Evolutionary conservation across 176 grass and related monocot genomes (phyloP).

Genomic region (Neostapfia colusana): DNA sequence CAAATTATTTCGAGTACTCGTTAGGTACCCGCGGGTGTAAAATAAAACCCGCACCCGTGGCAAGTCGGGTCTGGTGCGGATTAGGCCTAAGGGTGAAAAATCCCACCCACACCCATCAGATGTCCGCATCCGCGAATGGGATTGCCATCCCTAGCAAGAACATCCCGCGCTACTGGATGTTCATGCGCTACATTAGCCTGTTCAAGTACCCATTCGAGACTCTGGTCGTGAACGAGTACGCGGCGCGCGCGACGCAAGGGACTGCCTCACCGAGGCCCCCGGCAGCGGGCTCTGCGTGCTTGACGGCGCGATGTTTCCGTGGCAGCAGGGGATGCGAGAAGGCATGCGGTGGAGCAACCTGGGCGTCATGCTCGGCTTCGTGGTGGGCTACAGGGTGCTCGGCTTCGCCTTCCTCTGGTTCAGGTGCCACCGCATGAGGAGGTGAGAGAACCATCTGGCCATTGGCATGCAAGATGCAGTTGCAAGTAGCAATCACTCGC

Average conservation of each 20-base stretch:
- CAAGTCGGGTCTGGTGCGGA: no score
- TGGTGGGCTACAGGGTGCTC: conserved; percentile 77
- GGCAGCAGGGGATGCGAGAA: conserved; percentile 75
- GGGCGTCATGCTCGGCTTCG: conserved; percentile 74
- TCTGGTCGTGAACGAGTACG: conserved; percentile 81
- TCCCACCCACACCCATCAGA: no score
- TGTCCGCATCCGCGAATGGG: no score
- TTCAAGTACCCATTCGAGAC: conserved; percentile 99
- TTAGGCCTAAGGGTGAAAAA: no score
- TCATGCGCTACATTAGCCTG: conserved; percentile 93
- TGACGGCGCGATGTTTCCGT: conserved; percentile 59
- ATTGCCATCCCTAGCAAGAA: no score
- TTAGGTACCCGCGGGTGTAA: no score
- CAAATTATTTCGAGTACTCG: no score
- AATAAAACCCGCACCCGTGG: no score
- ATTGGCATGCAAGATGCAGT: conserved; percentile 23
- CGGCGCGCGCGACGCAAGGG: conserved; percentile 47
- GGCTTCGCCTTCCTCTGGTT: conserved; percentile 78
- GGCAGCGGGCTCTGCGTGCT: conserved; percentile 46
- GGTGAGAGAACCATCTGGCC: conserved; percentile 4
- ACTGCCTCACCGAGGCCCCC: conserved; percentile 55
- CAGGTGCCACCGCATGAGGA: conserved; percentile 68
- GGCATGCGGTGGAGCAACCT: conserved; percentile 76
- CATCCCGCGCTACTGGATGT: conserved; percentile 89
- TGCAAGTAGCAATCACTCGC: conserved; percentile 40